Evolutionary conservation across 208 protist genomes (phyloP).

Genomic region (Acanthamoeba royreba): DNA sequence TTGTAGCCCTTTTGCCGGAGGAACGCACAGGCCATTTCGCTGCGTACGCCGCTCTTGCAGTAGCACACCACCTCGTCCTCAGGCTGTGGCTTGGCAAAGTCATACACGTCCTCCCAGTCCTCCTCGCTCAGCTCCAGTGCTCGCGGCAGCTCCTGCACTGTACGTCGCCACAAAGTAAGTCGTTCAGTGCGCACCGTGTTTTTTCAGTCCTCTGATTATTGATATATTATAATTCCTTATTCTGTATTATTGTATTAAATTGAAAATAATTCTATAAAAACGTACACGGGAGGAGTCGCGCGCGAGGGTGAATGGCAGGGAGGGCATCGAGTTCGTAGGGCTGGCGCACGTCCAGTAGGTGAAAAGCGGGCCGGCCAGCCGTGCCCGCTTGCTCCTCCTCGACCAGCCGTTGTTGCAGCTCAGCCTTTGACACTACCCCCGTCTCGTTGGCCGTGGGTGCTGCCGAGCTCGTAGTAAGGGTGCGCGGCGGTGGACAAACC

Average conservation of each 20-base stretch:
- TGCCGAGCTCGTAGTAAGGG: too few species aligned
- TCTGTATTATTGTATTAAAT: background rate
- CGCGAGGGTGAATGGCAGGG: background rate
- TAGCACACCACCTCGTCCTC: background rate
- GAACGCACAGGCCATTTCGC: background rate
- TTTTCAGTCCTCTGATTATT: background rate
- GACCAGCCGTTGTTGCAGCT: too few species aligned
- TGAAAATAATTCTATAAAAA: background rate
- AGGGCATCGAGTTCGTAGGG: background rate
- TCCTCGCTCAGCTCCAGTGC: slow-evolving; percentile 30
- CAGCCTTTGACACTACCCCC: too few species aligned
- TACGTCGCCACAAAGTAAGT: background rate
- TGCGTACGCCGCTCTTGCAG: background rate
- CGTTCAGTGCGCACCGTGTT: background rate
- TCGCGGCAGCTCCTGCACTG: background rate
- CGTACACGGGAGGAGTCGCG: background rate
- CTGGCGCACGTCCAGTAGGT: slow-evolving; percentile 20
- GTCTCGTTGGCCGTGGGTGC: too few species aligned
- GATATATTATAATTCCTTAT: background rate
- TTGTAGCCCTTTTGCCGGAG: background rate
- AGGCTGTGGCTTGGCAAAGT: background rate
- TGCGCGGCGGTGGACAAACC: too few species aligned
- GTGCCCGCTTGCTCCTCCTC: too few species aligned
- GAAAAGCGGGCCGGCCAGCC: too few species aligned
- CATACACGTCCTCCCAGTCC: background rate